phyloP scores from a whole-genome alignment of 352 stramenopile species.

The Phytophthora sansomeana region DNA sequence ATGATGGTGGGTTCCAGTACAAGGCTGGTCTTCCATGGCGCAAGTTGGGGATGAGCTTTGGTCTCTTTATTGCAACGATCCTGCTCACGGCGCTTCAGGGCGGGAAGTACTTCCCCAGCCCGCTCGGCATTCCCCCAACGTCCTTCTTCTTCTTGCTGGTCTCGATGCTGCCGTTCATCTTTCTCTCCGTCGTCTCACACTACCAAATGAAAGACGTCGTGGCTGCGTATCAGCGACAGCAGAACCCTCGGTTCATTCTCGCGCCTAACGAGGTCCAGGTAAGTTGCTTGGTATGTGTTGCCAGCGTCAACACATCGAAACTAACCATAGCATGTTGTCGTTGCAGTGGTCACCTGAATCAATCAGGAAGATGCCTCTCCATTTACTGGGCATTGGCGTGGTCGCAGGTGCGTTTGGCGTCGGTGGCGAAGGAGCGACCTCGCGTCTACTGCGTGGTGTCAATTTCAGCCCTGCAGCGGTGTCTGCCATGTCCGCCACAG shows the following conservation, averaged over 20 bases:
- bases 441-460: constrained; percentile 91
- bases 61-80: constrained; percentile 84
- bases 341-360: constrained; percentile 53
- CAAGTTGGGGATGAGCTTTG: constrained; percentile 77
- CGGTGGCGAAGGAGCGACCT: constrained; percentile 91
- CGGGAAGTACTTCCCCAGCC: constrained; percentile 82
- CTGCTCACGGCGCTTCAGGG: constrained; percentile 91
- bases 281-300: constrained; percentile 44
- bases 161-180: constrained; percentile 61
- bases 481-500: constrained; percentile 77
- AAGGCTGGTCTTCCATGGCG: constrained; percentile 49
- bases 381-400: constrained; percentile 89
- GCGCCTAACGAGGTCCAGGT: constrained; percentile 54
- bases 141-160: constrained; percentile 85
- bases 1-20: constrained; percentile 40
- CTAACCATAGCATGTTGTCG: constrained; percentile 14
- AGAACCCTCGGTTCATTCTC: constrained; percentile 49
- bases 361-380: constrained; percentile 74
- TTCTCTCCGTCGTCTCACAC: constrained; percentile 77
- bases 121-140: constrained; percentile 90
- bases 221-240: constrained; percentile 44
- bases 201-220: constrained; percentile 54
- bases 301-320: background rate
- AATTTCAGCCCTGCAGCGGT: constrained; percentile 76
- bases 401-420: constrained; percentile 94